phyloP scores from a whole-genome alignment of 352 stramenopile genomes.

The Globisporangium radiosum region DNA sequence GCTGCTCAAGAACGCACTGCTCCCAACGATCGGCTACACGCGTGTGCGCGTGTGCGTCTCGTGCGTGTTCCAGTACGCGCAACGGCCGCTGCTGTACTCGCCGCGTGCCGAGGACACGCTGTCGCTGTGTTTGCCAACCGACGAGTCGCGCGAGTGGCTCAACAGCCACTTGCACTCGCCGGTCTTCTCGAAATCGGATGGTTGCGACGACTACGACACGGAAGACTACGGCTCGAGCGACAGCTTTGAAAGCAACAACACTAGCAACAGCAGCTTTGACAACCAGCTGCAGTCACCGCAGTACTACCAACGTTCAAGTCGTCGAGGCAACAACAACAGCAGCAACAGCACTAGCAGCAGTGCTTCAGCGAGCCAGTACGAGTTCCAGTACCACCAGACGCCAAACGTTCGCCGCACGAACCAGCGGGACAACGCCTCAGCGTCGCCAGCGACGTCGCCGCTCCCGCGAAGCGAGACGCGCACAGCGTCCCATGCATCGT shows the following conservation, averaged over 20 bases:
- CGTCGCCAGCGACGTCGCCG: neutral
- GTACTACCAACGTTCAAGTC: constrained; percentile 8
- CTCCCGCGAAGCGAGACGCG: constrained; percentile 16
- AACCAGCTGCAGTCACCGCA: constrained; percentile 3
- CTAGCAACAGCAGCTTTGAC: constrained; percentile 3
- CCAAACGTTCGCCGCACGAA: constrained; percentile 5
- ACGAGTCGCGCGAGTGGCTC: constrained; percentile 48
- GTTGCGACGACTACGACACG: constrained; percentile 23
- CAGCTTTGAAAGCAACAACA: constrained; percentile 21
- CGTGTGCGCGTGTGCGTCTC: constrained; percentile 76
- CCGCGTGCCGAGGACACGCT: neutral
- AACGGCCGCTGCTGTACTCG: neutral
- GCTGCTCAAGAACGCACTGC: constrained; percentile 58
- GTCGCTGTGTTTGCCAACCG: constrained; percentile 21
- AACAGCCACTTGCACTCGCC: constrained; percentile 64
- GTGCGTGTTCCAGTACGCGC: constrained; percentile 55
- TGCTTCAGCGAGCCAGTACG: neutral
- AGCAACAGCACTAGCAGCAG: constrained; percentile 3
- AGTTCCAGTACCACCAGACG: constrained; percentile 4
- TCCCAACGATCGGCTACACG: constrained; percentile 44
- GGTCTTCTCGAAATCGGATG: constrained; percentile 21
- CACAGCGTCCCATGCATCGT: constrained; percentile 3
- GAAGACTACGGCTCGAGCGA: constrained; percentile 16
- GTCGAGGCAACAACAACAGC: constrained; percentile 19
- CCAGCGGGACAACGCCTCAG: neutral